phyloP scores from a whole-genome alignment of 495 filamentous ascomycete species.

The Aspergillus sclerotiicarbonarius region DNA sequence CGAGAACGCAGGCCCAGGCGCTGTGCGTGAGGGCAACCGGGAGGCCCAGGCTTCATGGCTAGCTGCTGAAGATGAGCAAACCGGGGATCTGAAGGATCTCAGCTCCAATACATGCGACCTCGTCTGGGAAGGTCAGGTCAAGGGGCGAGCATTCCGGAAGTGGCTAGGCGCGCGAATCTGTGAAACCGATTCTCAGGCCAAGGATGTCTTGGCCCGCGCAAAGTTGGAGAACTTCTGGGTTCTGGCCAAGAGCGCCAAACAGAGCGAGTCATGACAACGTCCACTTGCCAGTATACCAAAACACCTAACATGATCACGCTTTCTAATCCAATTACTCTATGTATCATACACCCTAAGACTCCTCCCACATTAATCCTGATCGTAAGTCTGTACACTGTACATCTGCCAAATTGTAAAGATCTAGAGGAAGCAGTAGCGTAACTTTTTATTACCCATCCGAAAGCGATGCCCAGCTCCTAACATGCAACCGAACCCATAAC shows the following conservation, averaged over 20 bases:
- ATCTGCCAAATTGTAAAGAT: not conserved
- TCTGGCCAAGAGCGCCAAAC: slow-evolving; percentile 72
- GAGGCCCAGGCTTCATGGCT: slow-evolving; percentile 68
- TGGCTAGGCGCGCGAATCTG: slow-evolving; percentile 78
- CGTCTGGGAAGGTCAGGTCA: slow-evolving; percentile 84
- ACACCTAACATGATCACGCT: not conserved
- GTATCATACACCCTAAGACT: not conserved
- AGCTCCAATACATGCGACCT: slow-evolving; percentile 74
- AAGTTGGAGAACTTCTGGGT: slow-evolving; percentile 98
- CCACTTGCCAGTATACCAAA: not conserved
- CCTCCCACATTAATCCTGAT: not conserved
- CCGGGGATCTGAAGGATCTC: slow-evolving; percentile 74
- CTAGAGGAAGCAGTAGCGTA: not conserved
- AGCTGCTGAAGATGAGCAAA: slow-evolving; percentile 70
- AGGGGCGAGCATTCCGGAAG: slow-evolving; percentile 72
- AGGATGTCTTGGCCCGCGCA: slow-evolving; percentile 69
- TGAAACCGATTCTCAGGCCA: slow-evolving; percentile 84
- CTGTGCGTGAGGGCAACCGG: slow-evolving; percentile 58
- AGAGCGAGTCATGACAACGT: slow-evolving; percentile 28
- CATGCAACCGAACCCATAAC: slow-evolving; percentile 30
- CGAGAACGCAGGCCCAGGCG: slow-evolving; percentile 72
- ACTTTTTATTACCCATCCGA: not conserved
- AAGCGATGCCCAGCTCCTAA: slow-evolving; percentile 10
- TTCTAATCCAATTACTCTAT: not conserved
- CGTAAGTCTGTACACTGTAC: slow-evolving; percentile 1